phyloP scores from a whole-genome alignment of 176 grass and related monocot species.

The Oryza coarctata region DNA sequence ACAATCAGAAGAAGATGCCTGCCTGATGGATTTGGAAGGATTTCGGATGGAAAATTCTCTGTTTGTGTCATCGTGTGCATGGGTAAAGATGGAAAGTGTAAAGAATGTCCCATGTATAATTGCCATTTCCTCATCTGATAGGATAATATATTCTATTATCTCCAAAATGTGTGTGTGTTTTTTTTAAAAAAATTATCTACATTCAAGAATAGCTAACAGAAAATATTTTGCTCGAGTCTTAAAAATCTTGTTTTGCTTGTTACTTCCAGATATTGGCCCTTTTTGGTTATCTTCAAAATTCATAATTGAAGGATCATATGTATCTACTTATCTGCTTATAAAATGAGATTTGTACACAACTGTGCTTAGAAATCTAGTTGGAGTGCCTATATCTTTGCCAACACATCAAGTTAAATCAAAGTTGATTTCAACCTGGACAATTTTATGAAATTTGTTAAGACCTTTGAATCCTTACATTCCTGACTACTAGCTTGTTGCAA shows the following conservation, averaged over 20 bases:
- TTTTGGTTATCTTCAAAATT: neutral
- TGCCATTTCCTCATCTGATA: neutral
- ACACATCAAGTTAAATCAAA: neutral
- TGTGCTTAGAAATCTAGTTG: neutral
- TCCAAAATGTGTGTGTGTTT: neutral
- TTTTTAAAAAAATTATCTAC: neutral
- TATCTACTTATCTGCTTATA: neutral
- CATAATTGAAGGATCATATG: neutral
- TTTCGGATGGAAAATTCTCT: slow-evolving; percentile 13
- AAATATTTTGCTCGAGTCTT: neutral
- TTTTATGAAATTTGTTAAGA: neutral
- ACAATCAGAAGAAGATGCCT: neutral
- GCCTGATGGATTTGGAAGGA: slow-evolving; percentile 20
- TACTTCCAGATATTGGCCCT: neutral
- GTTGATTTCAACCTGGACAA: neutral
- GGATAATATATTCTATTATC: neutral
- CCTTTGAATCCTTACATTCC: neutral
- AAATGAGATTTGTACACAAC: neutral
- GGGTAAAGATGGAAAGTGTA: slow-evolving; percentile 36
- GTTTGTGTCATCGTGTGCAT: slow-evolving; percentile 31
- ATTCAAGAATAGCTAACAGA: neutral
- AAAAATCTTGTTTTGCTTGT: neutral
- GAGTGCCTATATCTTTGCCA: neutral
- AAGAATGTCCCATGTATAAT: slow-evolving; percentile 19
- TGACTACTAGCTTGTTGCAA: neutral